These are phyloP conservation scores for Colletotrichum simmondsii DNA, from an alignment of 2,329 filamentous ascomycete genomes.

Conservation along the genomic window DNA sequence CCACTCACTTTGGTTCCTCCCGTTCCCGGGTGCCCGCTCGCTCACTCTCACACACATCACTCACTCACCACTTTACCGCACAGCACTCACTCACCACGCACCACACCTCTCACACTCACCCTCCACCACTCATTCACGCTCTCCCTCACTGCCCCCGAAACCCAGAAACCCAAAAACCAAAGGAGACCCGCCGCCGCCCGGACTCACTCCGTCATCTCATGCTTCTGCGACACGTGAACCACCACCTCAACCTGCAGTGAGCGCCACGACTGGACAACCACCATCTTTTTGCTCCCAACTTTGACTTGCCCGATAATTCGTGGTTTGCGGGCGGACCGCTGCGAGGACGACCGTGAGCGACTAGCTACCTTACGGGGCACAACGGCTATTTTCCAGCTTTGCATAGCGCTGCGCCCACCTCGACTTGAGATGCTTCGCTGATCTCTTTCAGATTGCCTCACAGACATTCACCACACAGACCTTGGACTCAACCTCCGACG, in stretches of 20 bases:
- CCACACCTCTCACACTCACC: neutral
- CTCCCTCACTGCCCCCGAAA: neutral
- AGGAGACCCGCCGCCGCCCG: slow-evolving; percentile 22
- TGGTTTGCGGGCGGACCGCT: slow-evolving; percentile 10
- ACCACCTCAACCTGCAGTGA: slow-evolving; percentile 8
- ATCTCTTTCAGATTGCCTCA: slow-evolving; percentile 25
- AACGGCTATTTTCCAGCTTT: slow-evolving; percentile 7
- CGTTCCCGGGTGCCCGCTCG: slow-evolving; percentile 4
- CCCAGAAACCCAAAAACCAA: slow-evolving; percentile 2
- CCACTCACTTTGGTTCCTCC: slow-evolving; percentile 4
- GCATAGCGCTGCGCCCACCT: neutral
- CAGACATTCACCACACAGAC: slow-evolving; percentile 33
- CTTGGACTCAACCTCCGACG: slow-evolving; percentile 13
- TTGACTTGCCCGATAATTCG: slow-evolving; percentile 1
- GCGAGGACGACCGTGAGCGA: neutral
- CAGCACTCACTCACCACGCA: neutral
- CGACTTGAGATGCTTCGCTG: slow-evolving; percentile 26
- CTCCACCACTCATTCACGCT: neutral
- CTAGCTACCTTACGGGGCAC: neutral
- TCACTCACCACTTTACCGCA: neutral
- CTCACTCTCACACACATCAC: neutral
- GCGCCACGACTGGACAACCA: slow-evolving; percentile 9
- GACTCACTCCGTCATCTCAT: slow-evolving; percentile 28
- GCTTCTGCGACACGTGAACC: slow-evolving; percentile 29
- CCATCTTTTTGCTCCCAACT: neutral